These are phyloP conservation scores for Rhynchospora tenuis DNA, from an alignment of 176 grass and related monocot genomes.

Conservation along the genomic window DNA sequence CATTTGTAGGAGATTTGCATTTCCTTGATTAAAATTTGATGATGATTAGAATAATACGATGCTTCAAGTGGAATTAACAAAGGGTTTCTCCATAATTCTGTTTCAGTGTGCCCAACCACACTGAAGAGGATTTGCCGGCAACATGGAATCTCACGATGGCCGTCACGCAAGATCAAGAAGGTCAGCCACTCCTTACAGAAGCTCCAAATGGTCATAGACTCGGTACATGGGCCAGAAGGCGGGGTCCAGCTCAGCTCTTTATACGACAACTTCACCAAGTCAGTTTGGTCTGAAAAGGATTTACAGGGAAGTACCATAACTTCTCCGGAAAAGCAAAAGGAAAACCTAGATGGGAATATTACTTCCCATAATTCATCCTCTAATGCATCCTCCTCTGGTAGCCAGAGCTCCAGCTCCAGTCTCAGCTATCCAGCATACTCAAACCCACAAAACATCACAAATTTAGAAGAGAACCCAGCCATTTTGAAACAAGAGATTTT, in stretches of 20 bases:
- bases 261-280: constrained; percentile 86
- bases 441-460: constrained; percentile 39
- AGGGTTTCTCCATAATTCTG: constrained; percentile 12
- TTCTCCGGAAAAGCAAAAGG: constrained; percentile 41
- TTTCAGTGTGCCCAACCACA: constrained; percentile 96
- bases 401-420: constrained; percentile 76
- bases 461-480: constrained; percentile 51
- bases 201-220: constrained; percentile 90
- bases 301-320: constrained; percentile 18
- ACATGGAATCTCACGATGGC: constrained; percentile 90
- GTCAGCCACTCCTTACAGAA: constrained; percentile 88
- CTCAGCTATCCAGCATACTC: constrained; percentile 45
- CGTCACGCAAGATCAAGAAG: constrained; percentile 98
- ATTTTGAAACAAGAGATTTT: constrained; percentile 43
- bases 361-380: background rate
- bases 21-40: background rate
- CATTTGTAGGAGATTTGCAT: background rate
- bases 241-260: constrained; percentile 70
- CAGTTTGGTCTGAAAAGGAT: constrained; percentile 60
- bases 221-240: constrained; percentile 66
- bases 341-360: constrained; percentile 30
- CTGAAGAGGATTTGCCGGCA: constrained; percentile 96
- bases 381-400: constrained; percentile 25
- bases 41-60: background rate
- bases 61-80: background rate